Conservation (phyloP, 345 rosid species). For the Citrus australasica region DNA sequence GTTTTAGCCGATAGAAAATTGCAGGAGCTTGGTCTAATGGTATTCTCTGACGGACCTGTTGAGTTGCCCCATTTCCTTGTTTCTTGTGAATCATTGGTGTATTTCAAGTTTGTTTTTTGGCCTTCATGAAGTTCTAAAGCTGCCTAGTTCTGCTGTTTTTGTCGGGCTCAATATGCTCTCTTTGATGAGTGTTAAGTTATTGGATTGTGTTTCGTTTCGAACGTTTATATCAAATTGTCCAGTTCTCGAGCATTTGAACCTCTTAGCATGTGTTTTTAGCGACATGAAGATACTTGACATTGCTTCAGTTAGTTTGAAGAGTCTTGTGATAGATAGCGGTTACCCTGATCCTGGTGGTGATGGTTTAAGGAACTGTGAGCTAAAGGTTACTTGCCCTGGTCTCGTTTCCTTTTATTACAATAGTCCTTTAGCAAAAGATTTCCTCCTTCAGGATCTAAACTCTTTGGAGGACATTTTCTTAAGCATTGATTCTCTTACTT, state of each 20-base stretch:
- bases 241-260: neutral
- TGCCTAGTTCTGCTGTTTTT: neutral
- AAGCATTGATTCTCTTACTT: neutral
- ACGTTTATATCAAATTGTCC: neutral
- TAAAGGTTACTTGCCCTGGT: conserved; percentile 1
- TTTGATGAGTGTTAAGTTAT: neutral
- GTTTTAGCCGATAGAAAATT: neutral
- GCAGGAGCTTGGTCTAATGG: neutral
- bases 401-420: neutral
- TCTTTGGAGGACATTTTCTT: neutral
- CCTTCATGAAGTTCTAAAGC: neutral
- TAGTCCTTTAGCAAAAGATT: neutral
- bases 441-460: neutral
- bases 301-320: neutral
- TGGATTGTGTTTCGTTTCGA: neutral
- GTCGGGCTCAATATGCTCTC: neutral
- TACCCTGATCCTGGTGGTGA: neutral
- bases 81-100: neutral
- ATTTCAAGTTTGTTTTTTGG: neutral
- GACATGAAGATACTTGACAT: neutral
- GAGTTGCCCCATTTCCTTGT: neutral
- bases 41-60: neutral
- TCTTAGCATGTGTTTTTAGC: neutral
- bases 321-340: neutral
- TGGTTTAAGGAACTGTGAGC: neutral